These are phyloP conservation scores for Blyttiomyces sp. DNA, from an alignment of 371 early-diverging fungal genomes.

Conservation along the genomic window DNA sequence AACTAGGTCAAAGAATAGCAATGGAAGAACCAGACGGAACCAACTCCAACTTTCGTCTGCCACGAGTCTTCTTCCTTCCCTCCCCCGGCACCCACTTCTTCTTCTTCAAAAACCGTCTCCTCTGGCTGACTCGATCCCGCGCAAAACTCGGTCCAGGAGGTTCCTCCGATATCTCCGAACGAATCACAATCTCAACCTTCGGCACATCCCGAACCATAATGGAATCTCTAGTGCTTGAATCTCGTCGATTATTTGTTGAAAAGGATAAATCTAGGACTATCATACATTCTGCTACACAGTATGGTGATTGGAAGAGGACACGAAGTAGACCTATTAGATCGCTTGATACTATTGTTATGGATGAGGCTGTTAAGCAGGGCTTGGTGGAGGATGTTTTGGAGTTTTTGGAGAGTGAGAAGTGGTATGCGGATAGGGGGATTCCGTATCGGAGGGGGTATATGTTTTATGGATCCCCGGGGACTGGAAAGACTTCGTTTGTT, in stretches of 20 bases:
- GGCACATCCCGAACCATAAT: conserved; percentile 46
- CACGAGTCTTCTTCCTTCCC: conserved; percentile 61
- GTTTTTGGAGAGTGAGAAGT: conserved; percentile 33
- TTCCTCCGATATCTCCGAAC: conserved; percentile 42
- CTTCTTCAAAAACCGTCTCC: conserved; percentile 50
- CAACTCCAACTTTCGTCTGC: too few species aligned
- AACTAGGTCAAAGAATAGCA: too few species aligned
- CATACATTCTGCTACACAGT: conserved; percentile 68
- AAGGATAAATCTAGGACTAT: conserved; percentile 60
- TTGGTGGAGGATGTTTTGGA: conserved; percentile 32
- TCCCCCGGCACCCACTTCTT: conserved; percentile 62
- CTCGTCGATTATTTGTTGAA: conserved; percentile 53
- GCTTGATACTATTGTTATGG: conserved; percentile 63
- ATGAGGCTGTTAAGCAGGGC: conserved; percentile 48
- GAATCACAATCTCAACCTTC: conserved; percentile 59
- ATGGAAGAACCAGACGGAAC: too few species aligned
- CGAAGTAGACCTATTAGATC: conserved; percentile 56
- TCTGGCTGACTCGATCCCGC: conserved; percentile 55
- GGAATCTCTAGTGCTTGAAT: conserved; percentile 54
- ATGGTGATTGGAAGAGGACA: conserved; percentile 59
- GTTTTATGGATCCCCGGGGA: conserved; percentile 98
- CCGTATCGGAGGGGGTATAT: conserved; percentile 97
- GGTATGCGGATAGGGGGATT: conserved; percentile 64
- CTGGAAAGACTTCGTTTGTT: conserved; percentile 96
- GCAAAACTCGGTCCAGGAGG: conserved; percentile 41